Evolutionary conservation across 495 filamentous ascomycete species (phyloP).

Genomic region (Evansstolkia leycettana): DNA sequence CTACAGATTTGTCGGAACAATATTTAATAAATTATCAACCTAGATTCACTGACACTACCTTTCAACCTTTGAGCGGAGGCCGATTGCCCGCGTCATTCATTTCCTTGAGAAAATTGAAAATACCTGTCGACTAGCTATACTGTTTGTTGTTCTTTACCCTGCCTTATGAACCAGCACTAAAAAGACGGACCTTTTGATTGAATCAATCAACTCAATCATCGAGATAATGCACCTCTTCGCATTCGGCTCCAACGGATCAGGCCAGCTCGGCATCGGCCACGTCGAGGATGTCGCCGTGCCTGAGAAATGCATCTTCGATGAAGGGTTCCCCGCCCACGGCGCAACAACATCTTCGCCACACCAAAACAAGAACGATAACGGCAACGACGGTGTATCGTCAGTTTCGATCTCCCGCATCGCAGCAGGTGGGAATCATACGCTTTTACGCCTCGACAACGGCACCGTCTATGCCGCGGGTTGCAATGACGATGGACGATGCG

Average conservation of each 20-base stretch:
- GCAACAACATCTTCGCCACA: not conserved
- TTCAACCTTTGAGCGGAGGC: too few relatives aligned
- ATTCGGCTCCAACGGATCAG: constrained; percentile 85
- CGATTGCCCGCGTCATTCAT: too few relatives aligned
- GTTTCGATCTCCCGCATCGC: constrained; percentile 33
- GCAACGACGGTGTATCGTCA: constrained; percentile 3
- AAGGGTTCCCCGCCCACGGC: constrained; percentile 7
- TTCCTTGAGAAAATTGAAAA: too few relatives aligned
- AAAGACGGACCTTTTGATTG: too few relatives aligned
- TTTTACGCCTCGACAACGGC: constrained; percentile 49
- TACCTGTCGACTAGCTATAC: too few relatives aligned
- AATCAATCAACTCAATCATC: too few relatives aligned
- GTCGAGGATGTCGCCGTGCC: constrained; percentile 60
- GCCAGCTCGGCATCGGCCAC: constrained; percentile 74
- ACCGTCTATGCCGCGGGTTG: constrained; percentile 51
- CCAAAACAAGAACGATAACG: too few relatives aligned
- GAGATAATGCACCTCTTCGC: constrained; percentile 46
- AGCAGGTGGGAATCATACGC: constrained; percentile 81
- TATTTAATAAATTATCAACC: too few relatives aligned
- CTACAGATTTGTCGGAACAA: too few relatives aligned
- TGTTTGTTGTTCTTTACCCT: too few relatives aligned
- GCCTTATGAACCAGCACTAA: too few relatives aligned
- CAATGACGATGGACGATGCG: constrained; percentile 37
- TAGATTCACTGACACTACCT: too few relatives aligned
- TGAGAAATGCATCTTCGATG: constrained; percentile 40